These are phyloP conservation scores for Leccinum disarticulatum DNA, from an alignment of 768 basidiomycete genomes.

Conservation along the genomic window DNA sequence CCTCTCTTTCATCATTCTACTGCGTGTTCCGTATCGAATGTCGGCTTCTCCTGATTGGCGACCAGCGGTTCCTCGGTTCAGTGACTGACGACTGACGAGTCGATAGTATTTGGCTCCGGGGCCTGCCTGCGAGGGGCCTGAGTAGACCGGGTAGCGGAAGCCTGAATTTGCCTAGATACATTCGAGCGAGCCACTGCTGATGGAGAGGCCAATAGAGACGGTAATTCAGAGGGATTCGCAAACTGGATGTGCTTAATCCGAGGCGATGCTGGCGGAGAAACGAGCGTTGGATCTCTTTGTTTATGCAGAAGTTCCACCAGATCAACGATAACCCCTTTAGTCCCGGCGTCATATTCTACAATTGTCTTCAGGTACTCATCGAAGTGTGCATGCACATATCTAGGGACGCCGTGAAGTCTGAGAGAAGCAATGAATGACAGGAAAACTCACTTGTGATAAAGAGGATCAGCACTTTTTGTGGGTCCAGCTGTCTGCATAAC, in stretches of 20 bases:
- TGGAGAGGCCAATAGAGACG: slow-evolving; percentile 23
- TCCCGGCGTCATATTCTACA: slow-evolving; percentile 8
- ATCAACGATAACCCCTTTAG: slow-evolving; percentile 10
- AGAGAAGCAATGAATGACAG: not conserved
- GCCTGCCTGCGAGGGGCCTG: not conserved
- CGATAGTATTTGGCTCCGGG: slow-evolving; percentile 18
- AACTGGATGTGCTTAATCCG: slow-evolving; percentile 35
- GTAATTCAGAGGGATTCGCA: slow-evolving; percentile 30
- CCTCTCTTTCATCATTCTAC: too few relatives aligned
- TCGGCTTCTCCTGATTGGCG: too few relatives aligned
- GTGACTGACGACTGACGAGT: slow-evolving; percentile 37
- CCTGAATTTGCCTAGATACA: slow-evolving; percentile 13
- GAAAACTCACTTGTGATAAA: slow-evolving; percentile 10
- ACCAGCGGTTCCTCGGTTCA: slow-evolving; percentile 13
- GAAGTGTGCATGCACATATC: not conserved
- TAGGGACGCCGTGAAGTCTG: not conserved
- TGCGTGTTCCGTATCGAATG: too few relatives aligned
- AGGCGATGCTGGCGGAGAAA: not conserved
- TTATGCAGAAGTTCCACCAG: slow-evolving; percentile 28
- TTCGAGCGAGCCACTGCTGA: slow-evolving; percentile 13
- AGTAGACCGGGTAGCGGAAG: slow-evolving; percentile 14
- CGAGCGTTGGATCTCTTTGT: not conserved
- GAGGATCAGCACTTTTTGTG: not conserved
- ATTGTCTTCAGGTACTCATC: slow-evolving; percentile 16
- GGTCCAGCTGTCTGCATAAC: slow-evolving; percentile 4